Evolutionary conservation across 2,329 filamentous ascomycete genomes (phyloP), one percentile per base, ranked within the genome.

Genomic region (Hypomyces rosellus): DNA sequence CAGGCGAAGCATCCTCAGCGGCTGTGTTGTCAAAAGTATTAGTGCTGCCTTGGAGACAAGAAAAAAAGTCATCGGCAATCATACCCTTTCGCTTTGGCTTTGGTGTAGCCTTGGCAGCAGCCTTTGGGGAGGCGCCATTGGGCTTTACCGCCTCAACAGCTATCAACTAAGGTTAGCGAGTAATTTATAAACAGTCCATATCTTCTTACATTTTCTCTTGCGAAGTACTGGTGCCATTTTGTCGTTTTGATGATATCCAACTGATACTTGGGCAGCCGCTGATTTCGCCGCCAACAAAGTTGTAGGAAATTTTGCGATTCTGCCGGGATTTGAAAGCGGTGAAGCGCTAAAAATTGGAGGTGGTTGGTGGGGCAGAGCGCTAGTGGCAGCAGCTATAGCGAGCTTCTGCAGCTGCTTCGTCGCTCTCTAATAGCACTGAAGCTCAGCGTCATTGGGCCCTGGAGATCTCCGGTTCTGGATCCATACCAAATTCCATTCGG

Each of bases 221-320:
- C 70, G 71, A 45, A 74, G 62, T 65, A 73, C 70, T 55, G 70
- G 71, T 34, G 73, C 71, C 74, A 77, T 77, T 62, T 57, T 63
- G 55, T 60, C 53, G 56, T 38, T 56, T 60, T 38, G 34, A 45
- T 50, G 37, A 22, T 48, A 20, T 40, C 38, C 36, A 38, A 34
- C 25, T 30, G 25, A 34, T 20, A 20, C 18, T 33, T 33, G 22
- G n/a, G 18, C 40, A 36, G 14, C 36, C 37, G 30, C 18, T 48
- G 22, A 18, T 50, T 30, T 39, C n/a, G 34, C 25, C 14, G 18
- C 18, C 37, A 37, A 34, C 38, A 51, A 52, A 50, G 43, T n/a
- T 25, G 45, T 14, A 22, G 63, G 67, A 69, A 70, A 69, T 63
- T 56, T 56, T 61, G 51, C 53, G 54, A 67, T 70, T 70, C 67